A percentile compares a stretch with the other conserved stretches of the same genome.
phyloP scores from a whole-genome alignment of 164 flowering plant species.

The Annona squamosa region DNA sequence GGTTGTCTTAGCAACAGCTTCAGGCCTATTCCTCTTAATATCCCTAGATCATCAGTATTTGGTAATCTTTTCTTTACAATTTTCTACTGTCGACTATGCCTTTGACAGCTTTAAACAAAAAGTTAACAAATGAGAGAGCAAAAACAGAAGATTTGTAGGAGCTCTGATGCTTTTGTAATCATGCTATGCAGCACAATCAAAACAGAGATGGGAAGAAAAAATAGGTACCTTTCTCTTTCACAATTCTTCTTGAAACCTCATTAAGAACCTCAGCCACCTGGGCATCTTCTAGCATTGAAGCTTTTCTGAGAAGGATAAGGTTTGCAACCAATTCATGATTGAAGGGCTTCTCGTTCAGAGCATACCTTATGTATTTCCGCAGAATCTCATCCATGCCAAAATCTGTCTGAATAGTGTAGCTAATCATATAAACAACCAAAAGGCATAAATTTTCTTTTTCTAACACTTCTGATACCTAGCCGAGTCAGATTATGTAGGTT shows the following conservation, averaged over 20 bases:
- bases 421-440: slow-evolving; percentile 8
- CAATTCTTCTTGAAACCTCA: slow-evolving; percentile 80
- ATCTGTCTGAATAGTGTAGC: slow-evolving; percentile 64
- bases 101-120: too few species aligned
- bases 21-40: too few species aligned
- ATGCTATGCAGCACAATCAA: not conserved
- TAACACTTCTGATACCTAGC: not conserved
- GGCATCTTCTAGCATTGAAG: slow-evolving; percentile 60
- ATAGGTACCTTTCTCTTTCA: slow-evolving; percentile 64
- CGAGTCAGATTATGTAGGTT: not conserved
- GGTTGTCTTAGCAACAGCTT: too few species aligned
- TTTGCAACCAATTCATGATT: slow-evolving; percentile 52
- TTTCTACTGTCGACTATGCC: too few species aligned
- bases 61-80: too few species aligned
- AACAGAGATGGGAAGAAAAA: not conserved
- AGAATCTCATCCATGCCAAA: slow-evolving; percentile 71
- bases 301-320: slow-evolving; percentile 75
- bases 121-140: too few species aligned
- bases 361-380: slow-evolving; percentile 85
- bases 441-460: not conserved
- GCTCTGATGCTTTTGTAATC: too few species aligned
- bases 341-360: slow-evolving; percentile 88
- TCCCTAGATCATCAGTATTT: too few species aligned
- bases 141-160: too few species aligned
- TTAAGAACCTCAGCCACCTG: slow-evolving; percentile 72